Percentiles rank a stretch among this genome's conserved stretches.
Conservation (phyloP, 768 basidiomycete species). For the Hypholoma fasciculare region DNA sequence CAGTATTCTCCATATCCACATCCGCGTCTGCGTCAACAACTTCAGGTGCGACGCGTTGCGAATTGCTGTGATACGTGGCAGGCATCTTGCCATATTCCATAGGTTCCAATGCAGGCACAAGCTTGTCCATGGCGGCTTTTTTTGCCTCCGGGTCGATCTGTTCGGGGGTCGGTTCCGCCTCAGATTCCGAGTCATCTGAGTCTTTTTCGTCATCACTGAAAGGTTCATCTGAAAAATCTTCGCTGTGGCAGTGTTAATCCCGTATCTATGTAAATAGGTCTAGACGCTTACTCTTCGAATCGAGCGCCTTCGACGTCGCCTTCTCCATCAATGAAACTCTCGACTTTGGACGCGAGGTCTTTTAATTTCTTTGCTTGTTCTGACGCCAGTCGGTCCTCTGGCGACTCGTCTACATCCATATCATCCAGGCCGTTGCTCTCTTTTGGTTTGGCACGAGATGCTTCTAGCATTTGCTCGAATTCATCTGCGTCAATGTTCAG, state of each 20-base stretch:
- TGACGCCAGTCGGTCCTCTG: conserved; percentile 54
- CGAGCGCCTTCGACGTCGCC: conserved; percentile 87
- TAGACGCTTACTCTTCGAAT: conserved; percentile 79
- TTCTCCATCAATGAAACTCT: conserved; percentile 86
- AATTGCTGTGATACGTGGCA: conserved; percentile 64
- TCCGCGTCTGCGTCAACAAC: conserved; percentile 43
- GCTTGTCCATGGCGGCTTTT: conserved; percentile 70
- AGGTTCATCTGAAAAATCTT: conserved; percentile 67
- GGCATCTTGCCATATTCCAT: conserved; percentile 92
- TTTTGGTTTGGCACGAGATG: conserved; percentile 31
- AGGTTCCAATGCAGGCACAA: conserved; percentile 78
- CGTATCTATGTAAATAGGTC: background rate
- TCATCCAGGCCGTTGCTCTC: conserved; percentile 7
- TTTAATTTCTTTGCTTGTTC: conserved; percentile 72
- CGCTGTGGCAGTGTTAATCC: conserved; percentile 40
- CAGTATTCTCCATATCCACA: conserved; percentile 23
- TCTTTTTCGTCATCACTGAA: conserved; percentile 51
- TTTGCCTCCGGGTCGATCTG: conserved; percentile 38
- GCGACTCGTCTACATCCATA: conserved; percentile 49
- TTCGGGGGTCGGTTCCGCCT: conserved; percentile 31
- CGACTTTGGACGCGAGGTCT: conserved; percentile 81
- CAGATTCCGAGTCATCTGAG: conserved; percentile 36
- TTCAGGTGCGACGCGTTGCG: conserved; percentile 60
- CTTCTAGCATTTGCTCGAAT: conserved; percentile 73
- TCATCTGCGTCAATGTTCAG: conserved; percentile 74